These are phyloP conservation scores for Rhododendron kiyosumense DNA, from an alignment of 148 eudicot genomes.

Conservation along the genomic window DNA sequence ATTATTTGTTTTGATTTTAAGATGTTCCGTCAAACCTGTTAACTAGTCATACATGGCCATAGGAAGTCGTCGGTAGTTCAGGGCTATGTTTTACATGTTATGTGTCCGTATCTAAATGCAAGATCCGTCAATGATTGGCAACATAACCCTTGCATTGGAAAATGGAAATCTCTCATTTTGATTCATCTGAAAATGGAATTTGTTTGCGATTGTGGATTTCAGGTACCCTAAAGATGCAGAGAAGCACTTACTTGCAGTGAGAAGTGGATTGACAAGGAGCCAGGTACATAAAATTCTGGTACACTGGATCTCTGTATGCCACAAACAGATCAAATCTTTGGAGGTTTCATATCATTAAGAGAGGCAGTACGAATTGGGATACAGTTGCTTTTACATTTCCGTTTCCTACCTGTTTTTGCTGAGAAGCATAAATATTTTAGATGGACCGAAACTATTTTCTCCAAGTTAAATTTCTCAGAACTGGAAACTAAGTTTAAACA, in stretches of 20 bases:
- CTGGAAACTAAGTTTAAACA: neutral
- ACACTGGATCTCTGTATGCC: neutral
- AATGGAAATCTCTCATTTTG: neutral
- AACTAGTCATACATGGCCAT: neutral
- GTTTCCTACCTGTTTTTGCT: neutral
- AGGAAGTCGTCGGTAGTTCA: neutral
- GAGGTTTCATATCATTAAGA: too few species aligned
- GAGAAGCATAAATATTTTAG: neutral
- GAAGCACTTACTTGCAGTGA: slow-evolving; percentile 86
- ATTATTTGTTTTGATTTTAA: neutral
- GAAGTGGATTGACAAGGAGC: slow-evolving; percentile 84
- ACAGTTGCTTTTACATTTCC: neutral
- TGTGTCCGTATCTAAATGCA: neutral
- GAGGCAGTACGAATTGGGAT: neutral
- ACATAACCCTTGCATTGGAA: neutral
- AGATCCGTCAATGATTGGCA: neutral
- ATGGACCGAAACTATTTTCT: neutral
- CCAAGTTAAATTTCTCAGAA: neutral
- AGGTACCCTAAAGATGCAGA: slow-evolving; percentile 96
- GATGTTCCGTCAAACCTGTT: neutral
- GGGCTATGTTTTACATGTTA: neutral
- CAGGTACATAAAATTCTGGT: slow-evolving; percentile 40
- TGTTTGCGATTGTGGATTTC: neutral
- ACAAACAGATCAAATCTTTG: neutral
- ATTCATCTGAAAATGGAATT: neutral